Evolutionary conservation across 1,284 basidiomycete species (phyloP), one percentile per base, ranked within the genome.

Genomic region (Neonothopanus nambi): DNA sequence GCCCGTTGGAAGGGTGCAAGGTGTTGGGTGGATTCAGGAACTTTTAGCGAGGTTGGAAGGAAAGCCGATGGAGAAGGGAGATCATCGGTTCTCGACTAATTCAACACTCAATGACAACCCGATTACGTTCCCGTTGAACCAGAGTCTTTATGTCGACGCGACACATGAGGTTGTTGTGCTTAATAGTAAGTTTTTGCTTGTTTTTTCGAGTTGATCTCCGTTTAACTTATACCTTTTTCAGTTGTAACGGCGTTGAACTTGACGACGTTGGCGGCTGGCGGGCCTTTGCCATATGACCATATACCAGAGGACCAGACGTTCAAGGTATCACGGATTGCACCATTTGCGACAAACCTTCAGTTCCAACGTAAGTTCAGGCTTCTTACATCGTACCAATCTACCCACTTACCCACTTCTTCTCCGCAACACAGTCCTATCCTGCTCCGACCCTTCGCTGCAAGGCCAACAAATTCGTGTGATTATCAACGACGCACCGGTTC

Each of bases 401-500:
- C 13, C 46, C 33, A 35, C 51, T 36, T 28, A 23, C 21, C 30
- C 57, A 55, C 36, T 18, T 33, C 6, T 40, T 51, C 7, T 48
- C 0, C n/a, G n/a, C n/a, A n/a, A n/a, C n/a, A n/a, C 55, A 85
- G 84, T 87, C 8, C 69, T 87, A 7, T 78, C 77, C 61, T 89
- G 86, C 65, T 66, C 71, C 5, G 23, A 40, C 11, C 49, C 17
- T 7, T 77, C 79, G 1, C 55, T 69, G 5, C 73, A 79, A 1
- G 78, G 76, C 24, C 72, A 70, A 1, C 89, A 92, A 61, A 85
- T 94, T 58, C 85, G 91, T 5, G 75, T 90, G 51, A 81, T 91
- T 64, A 81, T 93, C 68, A 96, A 96, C 71, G 95, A 97, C 65
- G 94, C 90, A 3, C 89, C 95, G 1, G 78, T 85, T 1, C 93